phyloP scores from a whole-genome alignment of 116 monocot species.

The Zostera marina region DNA sequence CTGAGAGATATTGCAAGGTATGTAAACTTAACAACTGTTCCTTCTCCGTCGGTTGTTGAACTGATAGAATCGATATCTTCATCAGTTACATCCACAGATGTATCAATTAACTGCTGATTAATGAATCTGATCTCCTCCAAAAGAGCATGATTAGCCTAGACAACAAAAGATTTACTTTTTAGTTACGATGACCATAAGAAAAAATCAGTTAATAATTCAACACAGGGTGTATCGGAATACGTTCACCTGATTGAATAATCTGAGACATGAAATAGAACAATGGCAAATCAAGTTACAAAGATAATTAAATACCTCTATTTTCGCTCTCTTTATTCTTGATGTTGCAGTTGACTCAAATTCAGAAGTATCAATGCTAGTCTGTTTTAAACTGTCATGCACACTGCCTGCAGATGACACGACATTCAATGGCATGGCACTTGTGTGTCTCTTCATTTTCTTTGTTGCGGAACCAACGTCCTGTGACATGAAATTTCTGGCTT shows the following conservation, averaged over 20 bases:
- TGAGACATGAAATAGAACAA: too few relatives aligned
- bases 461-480: constrained; percentile 52
- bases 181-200: neutral
- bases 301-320: constrained; percentile 39
- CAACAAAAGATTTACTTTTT: neutral
- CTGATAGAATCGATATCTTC: constrained; percentile 32
- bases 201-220: too few relatives aligned
- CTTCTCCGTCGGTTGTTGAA: constrained; percentile 25
- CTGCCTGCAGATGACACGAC: constrained; percentile 47
- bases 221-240: too few relatives aligned
- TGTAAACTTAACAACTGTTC: constrained; percentile 45
- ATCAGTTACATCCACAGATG: constrained; percentile 34
- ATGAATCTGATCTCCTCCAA: constrained; percentile 52
- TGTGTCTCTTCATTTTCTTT: constrained; percentile 91
- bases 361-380: constrained; percentile 29
- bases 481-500: constrained; percentile 73
- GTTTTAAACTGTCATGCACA: constrained; percentile 61
- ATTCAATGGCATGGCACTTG: constrained; percentile 87
- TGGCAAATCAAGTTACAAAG: neutral
- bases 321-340: constrained; percentile 42
- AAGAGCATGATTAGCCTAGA: constrained; percentile 41
- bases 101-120: constrained; percentile 54
- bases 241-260: too few relatives aligned
- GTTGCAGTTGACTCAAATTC: constrained; percentile 74
- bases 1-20: constrained; percentile 43